Conservation (phyloP, 345 rosid genomes). For the Acer saccharum region DNA sequence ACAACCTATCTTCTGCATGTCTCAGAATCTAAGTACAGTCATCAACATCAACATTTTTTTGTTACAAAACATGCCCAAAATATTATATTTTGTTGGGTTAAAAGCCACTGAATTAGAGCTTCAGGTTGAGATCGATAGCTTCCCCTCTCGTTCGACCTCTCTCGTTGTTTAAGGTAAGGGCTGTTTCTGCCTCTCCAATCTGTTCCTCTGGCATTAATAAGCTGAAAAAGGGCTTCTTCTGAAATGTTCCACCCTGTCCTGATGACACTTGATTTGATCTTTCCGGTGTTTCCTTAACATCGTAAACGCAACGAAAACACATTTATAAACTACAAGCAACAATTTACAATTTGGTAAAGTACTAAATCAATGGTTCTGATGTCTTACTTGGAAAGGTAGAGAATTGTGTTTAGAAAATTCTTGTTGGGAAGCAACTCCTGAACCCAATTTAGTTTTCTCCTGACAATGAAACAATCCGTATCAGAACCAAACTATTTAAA, state of each 20-base stretch:
- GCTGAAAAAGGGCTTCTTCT: conserved; percentile 42
- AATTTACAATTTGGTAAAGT: not conserved
- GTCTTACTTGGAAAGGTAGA: conserved; percentile 30
- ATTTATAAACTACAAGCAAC: not conserved
- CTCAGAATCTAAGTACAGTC: not conserved
- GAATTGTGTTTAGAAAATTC: conserved; percentile 22
- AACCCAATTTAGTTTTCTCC: conserved; percentile 24
- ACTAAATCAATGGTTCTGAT: not conserved
- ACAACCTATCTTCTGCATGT: not conserved
- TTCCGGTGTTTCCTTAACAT: conserved; percentile 37
- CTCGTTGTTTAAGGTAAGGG: conserved; percentile 33
- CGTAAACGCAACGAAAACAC: no score
- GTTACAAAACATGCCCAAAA: not conserved
- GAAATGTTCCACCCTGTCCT: conserved; percentile 8
- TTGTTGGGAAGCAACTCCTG: conserved; percentile 31
- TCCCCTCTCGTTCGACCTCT: conserved; percentile 40
- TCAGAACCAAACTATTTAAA: not conserved
- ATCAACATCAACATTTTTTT: not conserved
- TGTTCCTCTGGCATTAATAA: conserved; percentile 42
- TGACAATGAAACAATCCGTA: not conserved
- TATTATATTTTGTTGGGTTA: not conserved
- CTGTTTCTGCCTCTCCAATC: conserved; percentile 28
- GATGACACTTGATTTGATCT: conserved; percentile 17
- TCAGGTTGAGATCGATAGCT: conserved; percentile 59
- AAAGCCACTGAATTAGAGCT: conserved; percentile 34